Evolutionary conservation across 2,329 filamentous ascomycete species (phyloP).

Genomic region (Fusarium chaquense): DNA sequence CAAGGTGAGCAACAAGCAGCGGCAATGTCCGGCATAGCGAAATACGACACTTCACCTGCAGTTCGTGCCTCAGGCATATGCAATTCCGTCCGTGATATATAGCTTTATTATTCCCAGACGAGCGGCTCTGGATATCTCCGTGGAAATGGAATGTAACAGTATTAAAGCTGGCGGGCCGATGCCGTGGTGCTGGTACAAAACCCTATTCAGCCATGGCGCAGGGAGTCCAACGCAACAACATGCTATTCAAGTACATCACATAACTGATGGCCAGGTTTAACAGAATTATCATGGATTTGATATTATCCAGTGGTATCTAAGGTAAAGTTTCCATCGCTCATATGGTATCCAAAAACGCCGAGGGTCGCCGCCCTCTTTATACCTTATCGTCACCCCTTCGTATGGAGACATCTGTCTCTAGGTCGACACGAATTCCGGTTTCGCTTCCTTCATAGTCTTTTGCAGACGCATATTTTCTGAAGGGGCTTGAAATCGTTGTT

Average conservation of each 20-base stretch:
- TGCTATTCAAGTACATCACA: not conserved
- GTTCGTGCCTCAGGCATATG: conserved; percentile 17
- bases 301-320: conserved; percentile 36
- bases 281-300: not conserved
- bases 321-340: conserved; percentile 3
- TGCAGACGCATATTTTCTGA: conserved; percentile 33
- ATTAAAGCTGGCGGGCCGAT: conserved; percentile 16
- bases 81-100: not conserved
- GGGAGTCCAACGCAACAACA: not conserved
- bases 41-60: not conserved
- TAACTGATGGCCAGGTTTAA: not conserved
- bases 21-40: conserved; percentile 31
- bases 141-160: not conserved
- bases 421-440: conserved; percentile 26
- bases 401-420: conserved; percentile 27
- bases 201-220: not conserved
- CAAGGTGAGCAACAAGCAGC: conserved; percentile 9
- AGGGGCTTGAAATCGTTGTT: conserved; percentile 33
- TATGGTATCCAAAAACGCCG: conserved; percentile 26
- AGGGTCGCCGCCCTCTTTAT: conserved; percentile 34
- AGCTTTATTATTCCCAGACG: not conserved
- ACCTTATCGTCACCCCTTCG: conserved; percentile 26
- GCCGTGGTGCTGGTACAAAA: conserved; percentile 5
- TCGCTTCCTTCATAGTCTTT: conserved; percentile 29
- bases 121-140: not conserved